phyloP scores from a whole-genome alignment of 306 rosid genomes.

The Canavalia ensiformis region DNA sequence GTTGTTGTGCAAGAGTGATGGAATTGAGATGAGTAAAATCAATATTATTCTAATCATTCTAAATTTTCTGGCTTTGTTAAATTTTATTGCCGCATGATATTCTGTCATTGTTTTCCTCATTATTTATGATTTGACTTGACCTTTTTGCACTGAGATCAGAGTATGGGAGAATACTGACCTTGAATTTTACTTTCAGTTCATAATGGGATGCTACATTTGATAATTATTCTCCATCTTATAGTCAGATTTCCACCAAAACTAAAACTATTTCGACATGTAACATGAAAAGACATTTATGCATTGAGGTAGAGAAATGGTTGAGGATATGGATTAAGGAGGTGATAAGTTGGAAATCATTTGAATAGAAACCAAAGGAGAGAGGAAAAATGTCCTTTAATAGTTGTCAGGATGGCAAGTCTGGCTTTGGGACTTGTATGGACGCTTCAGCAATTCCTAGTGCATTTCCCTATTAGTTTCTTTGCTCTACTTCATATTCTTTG shows the following conservation, averaged over 20 bases:
- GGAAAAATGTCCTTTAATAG: neutral
- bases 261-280: neutral
- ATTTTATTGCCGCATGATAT: constrained; percentile 16
- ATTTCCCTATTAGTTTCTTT: neutral
- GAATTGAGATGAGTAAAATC: constrained; percentile 22
- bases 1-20: constrained; percentile 25
- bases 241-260: neutral
- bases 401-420: constrained; percentile 12
- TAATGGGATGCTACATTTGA: neutral
- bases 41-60: neutral
- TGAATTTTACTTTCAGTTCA: constrained; percentile 13
- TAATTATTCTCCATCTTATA: neutral
- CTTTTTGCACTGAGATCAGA: neutral
- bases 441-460: no score
- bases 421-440: neutral
- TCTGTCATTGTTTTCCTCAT: neutral
- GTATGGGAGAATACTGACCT: constrained; percentile 16
- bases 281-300: neutral
- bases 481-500: neutral
- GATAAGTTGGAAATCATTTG: neutral
- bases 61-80: constrained; percentile 21
- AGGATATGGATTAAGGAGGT: neutral
- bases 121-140: neutral
- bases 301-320: neutral
- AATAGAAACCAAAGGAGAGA: neutral